Percentiles rank a stretch among this genome's conserved stretches.
Conservation (phyloP, 176 grass and related monocot species). For the Otatea glauca region DNA sequence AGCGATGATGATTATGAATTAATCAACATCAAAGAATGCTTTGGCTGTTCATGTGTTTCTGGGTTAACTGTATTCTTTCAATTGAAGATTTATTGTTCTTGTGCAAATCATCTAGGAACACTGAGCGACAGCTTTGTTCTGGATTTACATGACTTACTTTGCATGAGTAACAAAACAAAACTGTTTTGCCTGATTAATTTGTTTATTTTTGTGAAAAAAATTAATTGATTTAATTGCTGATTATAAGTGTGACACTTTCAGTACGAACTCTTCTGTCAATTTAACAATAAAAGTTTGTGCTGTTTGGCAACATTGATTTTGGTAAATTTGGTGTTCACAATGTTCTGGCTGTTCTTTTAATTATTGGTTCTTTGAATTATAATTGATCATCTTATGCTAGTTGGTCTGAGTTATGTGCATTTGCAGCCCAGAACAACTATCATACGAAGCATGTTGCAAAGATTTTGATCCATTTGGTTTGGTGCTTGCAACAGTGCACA, state of each 20-base stretch:
- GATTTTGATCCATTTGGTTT: conserved; percentile 93
- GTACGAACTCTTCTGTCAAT: background rate
- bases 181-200: background rate
- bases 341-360: background rate
- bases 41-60: background rate
- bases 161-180: background rate
- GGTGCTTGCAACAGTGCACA: conserved; percentile 83
- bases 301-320: background rate
- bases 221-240: background rate
- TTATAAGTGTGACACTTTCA: background rate
- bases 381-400: conserved; percentile 25
- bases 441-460: conserved; percentile 91
- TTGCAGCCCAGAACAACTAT: conserved; percentile 91
- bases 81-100: background rate
- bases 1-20: background rate
- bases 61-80: background rate
- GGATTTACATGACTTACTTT: background rate
- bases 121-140: background rate
- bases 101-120: background rate
- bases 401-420: conserved; percentile 38
- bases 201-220: background rate
- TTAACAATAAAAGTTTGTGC: background rate
- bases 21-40: background rate
- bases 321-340: conserved; percentile 10
- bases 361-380: background rate